Evolutionary conservation across 2,329 filamentous ascomycete species (phyloP), one percentile per base, ranked within the genome.

Genomic region (Mycosphaerella sp.): DNA sequence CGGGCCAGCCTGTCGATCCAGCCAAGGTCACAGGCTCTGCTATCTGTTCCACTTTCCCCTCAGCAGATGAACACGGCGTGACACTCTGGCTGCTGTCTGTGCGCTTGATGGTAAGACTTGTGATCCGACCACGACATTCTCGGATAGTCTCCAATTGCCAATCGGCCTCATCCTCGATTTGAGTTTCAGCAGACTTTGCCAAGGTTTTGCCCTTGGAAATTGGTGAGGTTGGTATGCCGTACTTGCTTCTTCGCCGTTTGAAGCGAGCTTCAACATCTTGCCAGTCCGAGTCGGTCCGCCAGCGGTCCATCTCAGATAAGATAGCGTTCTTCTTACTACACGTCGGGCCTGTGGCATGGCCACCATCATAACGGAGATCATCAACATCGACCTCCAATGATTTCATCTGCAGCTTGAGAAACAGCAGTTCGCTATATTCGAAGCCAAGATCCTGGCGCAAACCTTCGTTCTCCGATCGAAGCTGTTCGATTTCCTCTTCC

Each of bases 321-420:
- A 68, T 62, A 3, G 56, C 45, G 34, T 64, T 61, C 43, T 59
- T 59, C 43, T 58, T 60, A 39, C 47, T 45, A 8, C 49, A 46
- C 11, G 40, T 44, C 14, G 49, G 45, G 23, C 44, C 41, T 43
- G 52, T 50, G 17, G 54, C 56, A n/a, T 54, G 51, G n/a, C 56
- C 54, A 11, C 52, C 59, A 29, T 57, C 53, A 43, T 55, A 55
- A 14, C 52, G 53, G 32, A 61, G 53, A 36, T 60, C 59, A 26
- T 62, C 62, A 7, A 67, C 63, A 45, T 70, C 67, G 2, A 67
- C 59, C 48, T 72, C 69, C 17, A 73, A 49, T 4, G 66, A 65
- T 56, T 69, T 69, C 45, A 73, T 62, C 56, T 72, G 70, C 32
- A 73, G 55, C 60, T 71, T 70, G 42, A 73, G 56, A 49, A 68